Evolutionary conservation across 352 stramenopile genomes (phyloP).

Genomic region (Phytophthora syringae): DNA sequence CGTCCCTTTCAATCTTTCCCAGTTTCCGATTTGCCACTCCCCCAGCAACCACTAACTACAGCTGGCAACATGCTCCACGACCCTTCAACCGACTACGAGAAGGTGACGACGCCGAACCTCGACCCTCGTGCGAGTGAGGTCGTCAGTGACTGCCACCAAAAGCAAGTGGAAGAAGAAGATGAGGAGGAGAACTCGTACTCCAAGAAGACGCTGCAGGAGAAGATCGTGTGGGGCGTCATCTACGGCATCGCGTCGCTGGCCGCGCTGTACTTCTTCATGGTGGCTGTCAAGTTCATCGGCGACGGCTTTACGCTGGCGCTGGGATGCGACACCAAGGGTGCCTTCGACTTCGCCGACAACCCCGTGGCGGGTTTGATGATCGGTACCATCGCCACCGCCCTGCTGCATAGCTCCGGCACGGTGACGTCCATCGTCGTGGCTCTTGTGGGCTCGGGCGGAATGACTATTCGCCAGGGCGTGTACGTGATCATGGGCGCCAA

Average conservation of each 20-base stretch:
- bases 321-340: slow-evolving; percentile 66
- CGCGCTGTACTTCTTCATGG: slow-evolving; percentile 85
- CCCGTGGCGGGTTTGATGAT: slow-evolving; percentile 81
- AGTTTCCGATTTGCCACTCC: slow-evolving; percentile 9
- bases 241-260: slow-evolving; percentile 47
- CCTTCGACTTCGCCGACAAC: slow-evolving; percentile 77
- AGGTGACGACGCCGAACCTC: slow-evolving; percentile 27
- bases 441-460: slow-evolving; percentile 62
- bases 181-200: slow-evolving; percentile 17
- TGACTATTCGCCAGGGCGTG: slow-evolving; percentile 85
- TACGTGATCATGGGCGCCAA: slow-evolving; percentile 94
- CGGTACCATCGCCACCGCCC: slow-evolving; percentile 72
- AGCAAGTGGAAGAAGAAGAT: slow-evolving; percentile 17
- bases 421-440: slow-evolving; percentile 85
- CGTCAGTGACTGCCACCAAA: slow-evolving; percentile 25
- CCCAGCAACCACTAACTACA: not conserved
- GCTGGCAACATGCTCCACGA: slow-evolving; percentile 17
- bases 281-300: slow-evolving; percentile 81
- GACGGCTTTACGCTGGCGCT: slow-evolving; percentile 75
- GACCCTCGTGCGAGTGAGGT: slow-evolving; percentile 18
- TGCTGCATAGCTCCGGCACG: slow-evolving; percentile 80
- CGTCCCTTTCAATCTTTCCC: slow-evolving; percentile 2
- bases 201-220: slow-evolving; percentile 27
- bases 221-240: slow-evolving; percentile 43
- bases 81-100: slow-evolving; percentile 29